Base-by-base conservation (phyloP, 176 grass and related monocot species). In the Oryza longistaminata region DNA sequence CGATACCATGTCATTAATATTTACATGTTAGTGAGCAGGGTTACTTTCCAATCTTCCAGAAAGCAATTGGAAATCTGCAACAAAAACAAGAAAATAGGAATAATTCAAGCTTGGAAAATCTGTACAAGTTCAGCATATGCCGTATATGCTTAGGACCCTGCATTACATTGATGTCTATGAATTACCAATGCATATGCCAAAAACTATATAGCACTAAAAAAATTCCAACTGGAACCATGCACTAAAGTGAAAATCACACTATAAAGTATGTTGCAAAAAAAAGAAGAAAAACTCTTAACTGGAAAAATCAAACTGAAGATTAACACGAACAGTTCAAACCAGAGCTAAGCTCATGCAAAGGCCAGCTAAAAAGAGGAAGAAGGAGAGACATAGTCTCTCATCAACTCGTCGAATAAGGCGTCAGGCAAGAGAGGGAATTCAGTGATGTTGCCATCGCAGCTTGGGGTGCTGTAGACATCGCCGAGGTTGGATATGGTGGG, bases 381-480 rank as follows among this genome's bases (percentile, higher is more conserved):
- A 62, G 21, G 22, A 24, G 21, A n/a, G 19, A n/a, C 58, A 24
- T 10, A 62, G 34, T 92, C 89, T 24, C 62, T 74, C 71, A 90
- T 87, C 77, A 91, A 92, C 61, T 88, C 90, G 31, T 95, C 87
- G 81, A 93, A 86, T 78, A 98, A 87, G 22, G 93, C 39, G 52
- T 95, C 89, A 12, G 89, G 81, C 76, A 91, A 95, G 74, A 74
- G 67, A 52, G 88, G 77, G 67, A 93, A 88, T 14, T 82, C 61
- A 64, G 58, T 83, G 87, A 75, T 90, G 84, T 83, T 86, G 42
- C 85, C 89, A 50, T 87, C 85, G 75, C 92, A 94, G 88, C 92
- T 97, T 40, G 90, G 88, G 65, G 85, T 86, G 48, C 87, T 95
- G 29, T 87, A 98, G 67, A 85, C 87, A 71, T 98, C 89, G 11